Conservation (phyloP, 1,139 yeast species). For the Saccharomyces hybrid region DNA sequence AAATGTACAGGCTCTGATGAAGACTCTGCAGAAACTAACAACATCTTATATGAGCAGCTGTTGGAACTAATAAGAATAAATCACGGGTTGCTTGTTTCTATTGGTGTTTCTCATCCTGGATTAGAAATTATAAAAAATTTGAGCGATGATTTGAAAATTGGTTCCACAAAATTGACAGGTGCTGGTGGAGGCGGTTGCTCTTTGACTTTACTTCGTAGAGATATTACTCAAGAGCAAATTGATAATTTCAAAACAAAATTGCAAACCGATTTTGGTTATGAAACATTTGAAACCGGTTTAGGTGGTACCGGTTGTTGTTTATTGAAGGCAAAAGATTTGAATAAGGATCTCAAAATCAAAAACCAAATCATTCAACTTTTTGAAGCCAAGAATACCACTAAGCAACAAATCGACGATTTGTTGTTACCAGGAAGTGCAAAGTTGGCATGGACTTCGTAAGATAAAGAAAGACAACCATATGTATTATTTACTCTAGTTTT, state of each 20-base stretch:
- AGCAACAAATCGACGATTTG: slow-evolving; percentile 1
- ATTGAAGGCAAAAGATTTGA: neutral
- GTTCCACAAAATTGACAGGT: slow-evolving; percentile 91
- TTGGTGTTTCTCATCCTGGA: slow-evolving; percentile 90
- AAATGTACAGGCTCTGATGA: slow-evolving; percentile 10
- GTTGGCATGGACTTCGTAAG: neutral
- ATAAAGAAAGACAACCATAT: neutral
- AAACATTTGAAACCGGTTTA: slow-evolving; percentile 71
- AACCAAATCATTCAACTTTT: slow-evolving; percentile 1
- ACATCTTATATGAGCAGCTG: slow-evolving; percentile 34
- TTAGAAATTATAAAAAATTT: slow-evolving; percentile 63
- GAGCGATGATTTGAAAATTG: slow-evolving; percentile 56
- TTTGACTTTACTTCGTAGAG: slow-evolving; percentile 65
- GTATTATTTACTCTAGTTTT: neutral
- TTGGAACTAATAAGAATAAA: slow-evolving; percentile 70
- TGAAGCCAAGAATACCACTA: neutral
- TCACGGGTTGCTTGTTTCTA: slow-evolving; percentile 77
- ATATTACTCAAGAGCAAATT: slow-evolving; percentile 36
- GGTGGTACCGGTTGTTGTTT: slow-evolving; percentile 77
- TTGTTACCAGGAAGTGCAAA: slow-evolving; percentile 3
- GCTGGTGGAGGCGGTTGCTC: slow-evolving; percentile 99
- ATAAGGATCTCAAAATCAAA: neutral
- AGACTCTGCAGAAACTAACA: slow-evolving; percentile 19
- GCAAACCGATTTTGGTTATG: slow-evolving; percentile 47
- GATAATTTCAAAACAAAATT: slow-evolving; percentile 31